Base-by-base conservation (phyloP, 768 basidiomycete genomes). In the Termitomyces sp. region DNA sequence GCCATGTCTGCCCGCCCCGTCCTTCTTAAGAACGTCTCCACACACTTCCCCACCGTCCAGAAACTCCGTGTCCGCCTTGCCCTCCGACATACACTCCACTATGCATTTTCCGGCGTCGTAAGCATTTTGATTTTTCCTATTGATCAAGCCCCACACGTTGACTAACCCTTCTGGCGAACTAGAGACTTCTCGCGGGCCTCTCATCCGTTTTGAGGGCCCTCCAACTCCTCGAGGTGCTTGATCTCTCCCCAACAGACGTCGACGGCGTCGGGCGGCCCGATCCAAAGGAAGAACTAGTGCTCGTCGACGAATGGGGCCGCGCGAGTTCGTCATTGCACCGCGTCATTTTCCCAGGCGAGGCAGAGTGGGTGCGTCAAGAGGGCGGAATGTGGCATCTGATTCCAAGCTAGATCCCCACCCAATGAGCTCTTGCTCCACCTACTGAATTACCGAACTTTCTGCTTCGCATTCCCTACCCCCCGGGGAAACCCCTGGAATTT, bases 31-130 rank as follows among this genome's bases (percentile, higher is more conserved):
- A 83, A 82, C 68, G 72, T 88, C 67, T 82, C 86, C 50, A 75
- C 72, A 18, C 76, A 81, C 69, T 75, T 88, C 52, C 73, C 78
- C 52, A 74, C 75, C 52, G 69, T 89, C 48, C 79, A 84, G 68
- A 74, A 71, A 45, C 75, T 88, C 67, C 79, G 79, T 60, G 77
- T 88, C 44, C 78, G 78, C 65, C 81, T 88, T 49, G 86, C 87
- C 20, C 74, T 89, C 38, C 75, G 87, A 40, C 86, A 89, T 67
- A 88, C 87, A 8, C 77, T 89, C 33, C 87, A 88, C 65, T 85
- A 82, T 67, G 78, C 85, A 24, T 77, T 87, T 60, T 81, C 83
- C 24, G 87, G 86, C 55, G 85, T 87, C 73, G 87, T 88, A 74
- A 84, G 87, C 76, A 56, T 22, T 40, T 38, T 39, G 63, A 49